These are phyloP conservation scores for Jimgerdemannia lactiflua DNA, from an alignment of 192 early-diverging fungal genomes.

Conservation along the genomic window DNA sequence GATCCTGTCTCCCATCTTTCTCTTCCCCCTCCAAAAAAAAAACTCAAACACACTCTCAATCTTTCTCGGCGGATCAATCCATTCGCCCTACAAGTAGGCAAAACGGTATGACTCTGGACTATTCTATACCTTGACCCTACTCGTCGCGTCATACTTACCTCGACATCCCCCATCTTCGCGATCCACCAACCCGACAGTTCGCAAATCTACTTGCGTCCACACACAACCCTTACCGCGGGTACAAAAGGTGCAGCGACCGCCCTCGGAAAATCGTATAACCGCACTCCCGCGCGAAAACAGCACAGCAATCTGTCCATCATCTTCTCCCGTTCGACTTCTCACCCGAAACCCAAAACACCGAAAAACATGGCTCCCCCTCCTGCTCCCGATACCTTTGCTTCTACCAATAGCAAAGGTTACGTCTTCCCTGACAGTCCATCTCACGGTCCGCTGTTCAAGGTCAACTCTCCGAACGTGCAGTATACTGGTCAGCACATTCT, in stretches of 20 bases:
- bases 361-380: slow-evolving; percentile 29
- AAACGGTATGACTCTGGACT: too few species aligned
- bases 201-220: slow-evolving; percentile 40
- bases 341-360: neutral
- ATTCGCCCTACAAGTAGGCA: too few species aligned
- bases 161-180: neutral
- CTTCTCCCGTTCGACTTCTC: neutral
- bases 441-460: slow-evolving; percentile 66
- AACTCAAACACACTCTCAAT: too few species aligned
- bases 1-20: neutral
- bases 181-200: slow-evolving; percentile 17
- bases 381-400: slow-evolving; percentile 25
- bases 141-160: neutral
- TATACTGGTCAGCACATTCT: slow-evolving; percentile 81
- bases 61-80: too few species aligned
- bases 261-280: slow-evolving; percentile 29
- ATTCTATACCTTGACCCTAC: neutral
- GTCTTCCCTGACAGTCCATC: slow-evolving; percentile 7
- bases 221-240: slow-evolving; percentile 48
- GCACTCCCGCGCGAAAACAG: slow-evolving; percentile 3
- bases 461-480: slow-evolving; percentile 84
- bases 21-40: too few species aligned
- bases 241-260: slow-evolving; percentile 34
- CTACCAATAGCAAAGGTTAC: slow-evolving; percentile 31
- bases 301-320: slow-evolving; percentile 1